These are phyloP conservation scores for Candida xyloterini DNA, from an alignment of 805 yeast species.

Conservation along the genomic window DNA sequence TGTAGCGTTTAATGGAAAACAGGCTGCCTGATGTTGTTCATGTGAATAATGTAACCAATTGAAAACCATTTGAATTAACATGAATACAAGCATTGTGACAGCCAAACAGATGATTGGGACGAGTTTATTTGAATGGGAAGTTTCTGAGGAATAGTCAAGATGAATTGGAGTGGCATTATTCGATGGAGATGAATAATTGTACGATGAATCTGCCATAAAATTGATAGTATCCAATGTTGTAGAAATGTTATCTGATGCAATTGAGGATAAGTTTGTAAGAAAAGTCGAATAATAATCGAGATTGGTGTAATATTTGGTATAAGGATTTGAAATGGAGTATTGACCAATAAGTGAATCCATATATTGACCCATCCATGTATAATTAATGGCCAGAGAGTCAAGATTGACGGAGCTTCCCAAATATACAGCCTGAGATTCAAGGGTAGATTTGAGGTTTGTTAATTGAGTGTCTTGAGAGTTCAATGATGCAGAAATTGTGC, in stretches of 20 bases:
- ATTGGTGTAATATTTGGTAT: slow-evolving; percentile 2
- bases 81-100: neutral
- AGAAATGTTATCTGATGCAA: slow-evolving; percentile 1
- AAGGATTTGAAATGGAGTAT: slow-evolving; percentile 2
- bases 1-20: slow-evolving; percentile 2
- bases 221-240: slow-evolving; percentile 1
- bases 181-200: neutral
- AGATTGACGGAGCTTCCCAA: slow-evolving; percentile 12
- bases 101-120: neutral
- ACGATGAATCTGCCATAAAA: neutral
- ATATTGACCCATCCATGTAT: slow-evolving; percentile 16
- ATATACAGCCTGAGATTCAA: slow-evolving; percentile 16
- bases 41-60: slow-evolving; percentile 17
- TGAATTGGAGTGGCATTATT: neutral
- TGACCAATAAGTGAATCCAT: neutral
- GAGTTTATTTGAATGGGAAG: neutral
- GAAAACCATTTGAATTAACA: slow-evolving; percentile 11
- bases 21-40: slow-evolving; percentile 13
- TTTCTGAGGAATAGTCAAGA: neutral
- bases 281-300: neutral
- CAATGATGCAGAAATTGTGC: slow-evolving; percentile 10
- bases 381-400: slow-evolving; percentile 13
- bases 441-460: slow-evolving; percentile 7
- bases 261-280: neutral
- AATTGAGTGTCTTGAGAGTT: slow-evolving; percentile 10